Evolutionary conservation across 371 early-diverging fungal genomes (phyloP).

Genomic region (Mortierella sp.): DNA sequence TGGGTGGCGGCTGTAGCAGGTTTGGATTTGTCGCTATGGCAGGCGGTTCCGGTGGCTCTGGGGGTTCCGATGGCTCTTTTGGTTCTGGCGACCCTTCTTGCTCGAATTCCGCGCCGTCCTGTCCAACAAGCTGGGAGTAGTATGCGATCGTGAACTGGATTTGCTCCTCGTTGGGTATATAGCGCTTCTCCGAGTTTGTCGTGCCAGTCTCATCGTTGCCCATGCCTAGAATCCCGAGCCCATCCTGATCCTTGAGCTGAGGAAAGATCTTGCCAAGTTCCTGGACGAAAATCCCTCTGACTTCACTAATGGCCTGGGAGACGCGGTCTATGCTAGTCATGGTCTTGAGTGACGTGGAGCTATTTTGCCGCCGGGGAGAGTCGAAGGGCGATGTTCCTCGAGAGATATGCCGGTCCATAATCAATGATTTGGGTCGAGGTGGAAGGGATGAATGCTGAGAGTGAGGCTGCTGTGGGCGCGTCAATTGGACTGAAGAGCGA

Average conservation of each 20-base stretch:
- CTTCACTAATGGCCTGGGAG: constrained; percentile 55
- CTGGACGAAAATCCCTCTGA: constrained; percentile 58
- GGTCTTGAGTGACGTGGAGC: constrained; percentile 17
- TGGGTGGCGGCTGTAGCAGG: not conserved
- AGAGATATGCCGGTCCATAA: constrained; percentile 30
- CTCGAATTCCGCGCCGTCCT: constrained; percentile 3
- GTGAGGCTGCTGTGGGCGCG: constrained; percentile 9
- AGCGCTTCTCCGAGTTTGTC: constrained; percentile 29
- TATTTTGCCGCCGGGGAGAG: constrained; percentile 32
- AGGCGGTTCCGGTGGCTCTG: constrained; percentile 1
- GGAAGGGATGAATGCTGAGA: constrained; percentile 33
- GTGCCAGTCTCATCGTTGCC: constrained; percentile 37
- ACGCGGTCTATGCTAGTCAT: constrained; percentile 46
- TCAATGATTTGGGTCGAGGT: constrained; percentile 42
- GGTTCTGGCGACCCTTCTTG: not conserved
- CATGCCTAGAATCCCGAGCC: constrained; percentile 57
- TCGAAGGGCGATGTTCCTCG: constrained; percentile 44
- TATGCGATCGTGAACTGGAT: constrained; percentile 56
- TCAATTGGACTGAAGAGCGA: constrained; percentile 47
- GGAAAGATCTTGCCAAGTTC: constrained; percentile 56
- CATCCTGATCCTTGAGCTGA: constrained; percentile 56
- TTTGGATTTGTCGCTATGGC: not conserved
- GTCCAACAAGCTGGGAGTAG: constrained; percentile 49
- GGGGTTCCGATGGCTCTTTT: not conserved
- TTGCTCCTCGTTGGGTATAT: constrained; percentile 57